A percentile compares a stretch with the other conserved stretches of the same genome.
phyloP scores from a whole-genome alignment of 345 rosid species.

The Chamaenerion angustifolium region DNA sequence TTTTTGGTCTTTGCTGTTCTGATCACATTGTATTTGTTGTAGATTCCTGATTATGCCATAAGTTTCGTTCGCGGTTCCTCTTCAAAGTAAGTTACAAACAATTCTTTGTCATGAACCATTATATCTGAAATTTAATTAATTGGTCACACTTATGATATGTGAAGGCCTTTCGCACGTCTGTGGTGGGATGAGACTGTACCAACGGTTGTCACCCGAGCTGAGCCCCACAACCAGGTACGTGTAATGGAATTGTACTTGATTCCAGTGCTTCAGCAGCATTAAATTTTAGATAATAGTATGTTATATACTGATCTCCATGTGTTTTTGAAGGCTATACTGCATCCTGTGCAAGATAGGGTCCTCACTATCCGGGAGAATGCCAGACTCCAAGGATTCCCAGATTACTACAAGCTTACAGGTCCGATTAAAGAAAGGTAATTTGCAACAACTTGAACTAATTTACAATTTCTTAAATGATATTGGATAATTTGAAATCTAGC shows the following conservation, averaged over 20 bases:
- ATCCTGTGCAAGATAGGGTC: slow-evolving; percentile 58
- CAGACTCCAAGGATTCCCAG: slow-evolving; percentile 64
- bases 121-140: neutral
- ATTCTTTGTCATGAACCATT: neutral
- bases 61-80: slow-evolving; percentile 24
- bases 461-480: too few relatives aligned
- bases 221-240: slow-evolving; percentile 63
- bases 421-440: slow-evolving; percentile 52
- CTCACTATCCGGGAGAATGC: slow-evolving; percentile 60
- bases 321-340: slow-evolving; percentile 28
- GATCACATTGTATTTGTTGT: neutral
- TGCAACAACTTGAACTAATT: too few relatives aligned
- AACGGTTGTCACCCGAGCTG: slow-evolving; percentile 66
- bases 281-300: too few relatives aligned
- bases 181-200: slow-evolving; percentile 90
- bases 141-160: too few relatives aligned
- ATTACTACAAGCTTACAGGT: slow-evolving; percentile 45
- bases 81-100: slow-evolving; percentile 17
- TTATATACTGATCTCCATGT: neutral
- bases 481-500: too few relatives aligned
- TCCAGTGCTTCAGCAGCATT: too few relatives aligned
- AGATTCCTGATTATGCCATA: slow-evolving; percentile 49
- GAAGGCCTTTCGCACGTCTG: slow-evolving; percentile 63
- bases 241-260: too few relatives aligned
- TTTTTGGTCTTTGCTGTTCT: neutral